Evolutionary conservation across 768 basidiomycete genomes (phyloP).

Genomic region (Boletus subparvulus): DNA sequence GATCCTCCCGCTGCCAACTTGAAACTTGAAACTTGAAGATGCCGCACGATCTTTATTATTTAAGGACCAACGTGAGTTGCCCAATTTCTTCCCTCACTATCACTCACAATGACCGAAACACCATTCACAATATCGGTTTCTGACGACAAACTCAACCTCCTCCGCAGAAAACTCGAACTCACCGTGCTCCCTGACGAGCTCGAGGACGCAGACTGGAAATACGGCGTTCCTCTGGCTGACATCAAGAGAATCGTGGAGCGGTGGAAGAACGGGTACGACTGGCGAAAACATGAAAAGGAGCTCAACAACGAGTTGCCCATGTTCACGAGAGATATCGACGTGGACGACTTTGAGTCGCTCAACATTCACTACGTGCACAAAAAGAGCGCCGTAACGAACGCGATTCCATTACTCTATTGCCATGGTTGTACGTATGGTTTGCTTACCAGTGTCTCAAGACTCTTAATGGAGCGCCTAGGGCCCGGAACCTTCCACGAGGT

Average conservation of each 20-base stretch:
- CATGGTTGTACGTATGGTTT: slow-evolving; percentile 50
- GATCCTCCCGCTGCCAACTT: not conserved
- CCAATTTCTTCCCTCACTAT: too few species aligned
- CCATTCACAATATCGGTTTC: slow-evolving; percentile 51
- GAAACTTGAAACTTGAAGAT: too few species aligned
- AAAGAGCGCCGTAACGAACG: slow-evolving; percentile 42
- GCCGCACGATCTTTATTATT: too few species aligned
- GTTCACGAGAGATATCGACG: slow-evolving; percentile 50
- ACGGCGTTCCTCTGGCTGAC: slow-evolving; percentile 51
- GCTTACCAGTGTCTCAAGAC: not conserved
- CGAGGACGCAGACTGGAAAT: slow-evolving; percentile 48
- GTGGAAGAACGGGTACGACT: slow-evolving; percentile 58
- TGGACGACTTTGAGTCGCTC: slow-evolving; percentile 46
- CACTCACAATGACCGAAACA: slow-evolving; percentile 30
- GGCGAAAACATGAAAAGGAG: slow-evolving; percentile 50
- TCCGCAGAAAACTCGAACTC: slow-evolving; percentile 48
- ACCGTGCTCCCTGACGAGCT: slow-evolving; percentile 58
- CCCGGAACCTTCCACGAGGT: slow-evolving; percentile 52
- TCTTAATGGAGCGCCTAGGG: slow-evolving; percentile 37
- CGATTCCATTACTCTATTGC: slow-evolving; percentile 59
- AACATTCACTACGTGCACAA: slow-evolving; percentile 62
- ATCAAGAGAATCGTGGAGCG: slow-evolving; percentile 45
- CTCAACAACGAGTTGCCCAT: slow-evolving; percentile 55
- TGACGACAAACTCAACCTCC: slow-evolving; percentile 38
- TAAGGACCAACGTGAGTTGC: too few species aligned